Conservation (phyloP, 495 filamentous ascomycete genomes). For the Cladorrhinum samala region DNA sequence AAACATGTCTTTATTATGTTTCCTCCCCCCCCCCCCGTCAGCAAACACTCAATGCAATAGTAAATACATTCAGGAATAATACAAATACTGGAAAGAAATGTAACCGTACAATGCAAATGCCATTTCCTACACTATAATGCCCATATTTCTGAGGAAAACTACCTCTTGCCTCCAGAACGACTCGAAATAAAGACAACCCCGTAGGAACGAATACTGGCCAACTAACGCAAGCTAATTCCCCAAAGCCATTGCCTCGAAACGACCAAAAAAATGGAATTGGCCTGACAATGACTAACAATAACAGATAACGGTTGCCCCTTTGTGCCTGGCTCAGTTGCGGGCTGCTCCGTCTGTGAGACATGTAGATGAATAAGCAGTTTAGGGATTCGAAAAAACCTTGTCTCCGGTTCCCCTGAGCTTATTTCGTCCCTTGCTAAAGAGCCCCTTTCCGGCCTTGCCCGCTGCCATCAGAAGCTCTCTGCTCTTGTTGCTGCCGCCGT, state of each 20-base stretch:
- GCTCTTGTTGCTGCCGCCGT: conserved; percentile 54
- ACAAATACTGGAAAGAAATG: too few relatives aligned
- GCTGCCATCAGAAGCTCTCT: conserved; percentile 82
- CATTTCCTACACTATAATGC: too few relatives aligned
- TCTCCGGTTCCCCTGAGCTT: conserved; percentile 66
- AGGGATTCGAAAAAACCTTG: conserved; percentile 63
- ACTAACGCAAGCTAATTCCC: not conserved
- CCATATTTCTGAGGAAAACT: too few relatives aligned
- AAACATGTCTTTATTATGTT: too few relatives aligned
- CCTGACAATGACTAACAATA: too few relatives aligned
- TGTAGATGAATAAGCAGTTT: conserved; percentile 2
- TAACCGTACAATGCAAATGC: too few relatives aligned
- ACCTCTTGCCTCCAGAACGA: not conserved
- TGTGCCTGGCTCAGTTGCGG: too few relatives aligned
- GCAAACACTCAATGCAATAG: too few relatives aligned
- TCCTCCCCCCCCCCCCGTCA: too few relatives aligned
- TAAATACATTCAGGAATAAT: too few relatives aligned
- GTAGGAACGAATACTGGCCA: too few relatives aligned
- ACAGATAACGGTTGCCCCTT: too few relatives aligned
- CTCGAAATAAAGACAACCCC: not conserved
- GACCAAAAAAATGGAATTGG: not conserved
- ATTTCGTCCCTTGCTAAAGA: conserved; percentile 80
- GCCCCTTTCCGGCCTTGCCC: conserved; percentile 75
- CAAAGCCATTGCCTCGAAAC: not conserved
- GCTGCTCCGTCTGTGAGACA: not conserved